These are phyloP conservation scores for Colletotrichum orchidophilum DNA, from an alignment of 2,329 filamentous ascomycete species.

Conservation along the genomic window DNA sequence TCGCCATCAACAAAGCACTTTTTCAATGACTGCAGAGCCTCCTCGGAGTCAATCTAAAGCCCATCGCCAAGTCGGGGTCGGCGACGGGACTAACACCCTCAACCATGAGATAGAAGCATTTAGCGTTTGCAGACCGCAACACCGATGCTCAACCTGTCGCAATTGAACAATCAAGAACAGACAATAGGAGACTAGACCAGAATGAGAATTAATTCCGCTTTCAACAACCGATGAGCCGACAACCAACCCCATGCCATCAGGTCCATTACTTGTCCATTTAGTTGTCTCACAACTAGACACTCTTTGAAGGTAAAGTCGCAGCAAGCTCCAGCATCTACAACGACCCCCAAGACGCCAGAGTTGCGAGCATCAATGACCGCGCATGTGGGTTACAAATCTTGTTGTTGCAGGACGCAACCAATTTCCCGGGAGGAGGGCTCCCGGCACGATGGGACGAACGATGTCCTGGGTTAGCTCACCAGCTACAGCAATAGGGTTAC, in stretches of 20 bases:
- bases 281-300: not conserved
- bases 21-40: not conserved
- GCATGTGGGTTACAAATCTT: not conserved
- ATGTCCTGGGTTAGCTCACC: not conserved
- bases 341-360: not conserved
- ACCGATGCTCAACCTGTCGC: not conserved
- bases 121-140: not conserved
- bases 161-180: not conserved
- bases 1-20: not conserved
- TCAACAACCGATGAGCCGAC: not conserved
- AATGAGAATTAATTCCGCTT: not conserved
- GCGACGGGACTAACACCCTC: not conserved
- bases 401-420: constrained; percentile 16
- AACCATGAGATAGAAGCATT: not conserved
- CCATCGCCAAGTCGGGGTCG: not conserved
- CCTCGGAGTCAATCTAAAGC: not conserved
- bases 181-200: not conserved
- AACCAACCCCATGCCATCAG: not conserved
- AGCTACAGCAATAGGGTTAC: constrained; percentile 7
- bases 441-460: constrained; percentile 28
- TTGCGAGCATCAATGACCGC: not conserved
- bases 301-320: not conserved
- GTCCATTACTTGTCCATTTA: not conserved
- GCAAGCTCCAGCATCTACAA: constrained; percentile 6
- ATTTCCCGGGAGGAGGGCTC: constrained; percentile 21